Percentiles rank a stretch among this genome's conserved stretches.
These are phyloP conservation scores for Clavispora phyllophila DNA, from an alignment of 805 yeast genomes.

Conservation along the genomic window DNA sequence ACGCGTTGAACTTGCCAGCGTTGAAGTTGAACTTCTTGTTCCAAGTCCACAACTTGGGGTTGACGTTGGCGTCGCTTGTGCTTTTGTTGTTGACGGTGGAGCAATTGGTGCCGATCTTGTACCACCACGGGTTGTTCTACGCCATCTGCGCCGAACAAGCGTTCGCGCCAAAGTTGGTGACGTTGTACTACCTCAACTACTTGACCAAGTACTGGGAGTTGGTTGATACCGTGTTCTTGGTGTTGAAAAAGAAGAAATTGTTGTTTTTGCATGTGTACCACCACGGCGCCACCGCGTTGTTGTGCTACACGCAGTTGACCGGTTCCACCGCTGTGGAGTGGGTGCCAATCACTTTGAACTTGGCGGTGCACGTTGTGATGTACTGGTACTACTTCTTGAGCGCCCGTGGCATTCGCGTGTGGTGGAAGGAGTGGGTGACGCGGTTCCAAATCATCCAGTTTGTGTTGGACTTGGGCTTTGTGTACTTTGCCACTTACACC, in stretches of 20 bases:
- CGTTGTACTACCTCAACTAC: conserved; percentile 86
- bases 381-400: conserved; percentile 95
- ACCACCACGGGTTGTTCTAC: conserved; percentile 70
- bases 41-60: conserved; percentile 77
- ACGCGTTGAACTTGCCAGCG: conserved; percentile 49
- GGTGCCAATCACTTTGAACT: conserved; percentile 88
- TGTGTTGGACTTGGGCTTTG: conserved; percentile 80
- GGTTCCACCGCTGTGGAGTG: conserved; percentile 90
- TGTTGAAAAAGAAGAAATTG: conserved; percentile 84
- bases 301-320: conserved; percentile 88
- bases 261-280: conserved; percentile 94
- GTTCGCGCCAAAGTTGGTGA: conserved; percentile 79
- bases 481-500: conserved; percentile 91
- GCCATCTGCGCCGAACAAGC: conserved; percentile 76
- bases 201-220: conserved; percentile 86
- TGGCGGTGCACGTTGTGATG: conserved; percentile 93
- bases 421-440: conserved; percentile 99
- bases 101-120: conserved; percentile 78
- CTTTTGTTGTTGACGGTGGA: conserved; percentile 71
- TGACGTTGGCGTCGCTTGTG: conserved; percentile 63
- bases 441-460: conserved; percentile 93
- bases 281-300: conserved; percentile 95
- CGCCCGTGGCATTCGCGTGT: conserved; percentile 88
- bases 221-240: conserved; percentile 86
- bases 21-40: conserved; percentile 70